Conservation (phyloP, 768 basidiomycete genomes). For the Mycena rosella region DNA sequence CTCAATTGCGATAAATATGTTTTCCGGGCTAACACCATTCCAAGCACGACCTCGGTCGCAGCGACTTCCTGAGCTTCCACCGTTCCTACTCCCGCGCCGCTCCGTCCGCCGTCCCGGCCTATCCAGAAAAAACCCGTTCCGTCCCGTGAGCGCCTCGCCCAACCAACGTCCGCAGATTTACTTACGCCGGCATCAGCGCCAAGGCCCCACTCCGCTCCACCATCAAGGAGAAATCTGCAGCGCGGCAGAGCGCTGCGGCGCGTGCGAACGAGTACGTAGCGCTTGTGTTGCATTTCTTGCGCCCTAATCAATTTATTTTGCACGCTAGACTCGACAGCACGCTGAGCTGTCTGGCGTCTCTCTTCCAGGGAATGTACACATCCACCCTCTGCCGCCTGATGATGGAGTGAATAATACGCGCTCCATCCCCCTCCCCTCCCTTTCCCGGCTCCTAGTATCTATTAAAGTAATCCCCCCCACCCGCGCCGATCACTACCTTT, state of each 20-base stretch:
- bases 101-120: background rate
- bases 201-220: constrained; percentile 7
- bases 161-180: no score
- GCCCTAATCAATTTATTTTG: background rate
- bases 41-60: constrained; percentile 28
- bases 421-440: background rate
- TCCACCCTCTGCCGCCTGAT: constrained; percentile 30
- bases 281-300: background rate
- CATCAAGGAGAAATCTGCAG: background rate
- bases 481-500: background rate
- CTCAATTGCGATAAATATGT: background rate
- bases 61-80: background rate
- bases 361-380: constrained; percentile 31
- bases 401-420: constrained; percentile 15
- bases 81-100: background rate
- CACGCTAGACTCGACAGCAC: constrained; percentile 6
- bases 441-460: background rate
- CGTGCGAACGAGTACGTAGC: constrained; percentile 8
- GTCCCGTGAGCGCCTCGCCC: constrained; percentile 17
- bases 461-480: background rate
- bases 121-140: constrained; percentile 6
- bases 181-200: background rate
- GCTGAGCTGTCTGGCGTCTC: constrained; percentile 12
- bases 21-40: background rate
- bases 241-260: background rate